Evolutionary conservation across 352 stramenopile genomes (phyloP).

Genomic region (Globisporangium splendens): DNA sequence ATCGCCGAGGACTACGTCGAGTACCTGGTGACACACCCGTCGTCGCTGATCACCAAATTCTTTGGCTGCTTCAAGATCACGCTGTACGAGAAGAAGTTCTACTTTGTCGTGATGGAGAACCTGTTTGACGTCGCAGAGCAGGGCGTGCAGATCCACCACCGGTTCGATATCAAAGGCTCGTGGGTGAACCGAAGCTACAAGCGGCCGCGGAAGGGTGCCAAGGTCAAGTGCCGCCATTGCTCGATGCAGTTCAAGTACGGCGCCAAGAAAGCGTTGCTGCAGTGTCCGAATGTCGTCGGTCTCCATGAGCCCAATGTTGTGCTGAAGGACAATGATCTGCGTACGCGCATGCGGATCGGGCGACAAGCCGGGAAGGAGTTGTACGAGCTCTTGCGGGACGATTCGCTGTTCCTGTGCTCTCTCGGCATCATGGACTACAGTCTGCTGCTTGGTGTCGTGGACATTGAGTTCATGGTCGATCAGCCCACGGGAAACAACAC

Average conservation of each 20-base stretch:
- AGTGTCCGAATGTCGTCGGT: slow-evolving; percentile 77
- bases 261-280: slow-evolving; percentile 54
- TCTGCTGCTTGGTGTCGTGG: slow-evolving; percentile 80
- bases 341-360: slow-evolving; percentile 76
- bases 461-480: slow-evolving; percentile 82
- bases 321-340: slow-evolving; percentile 85
- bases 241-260: slow-evolving; percentile 85
- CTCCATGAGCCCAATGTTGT: slow-evolving; percentile 84
- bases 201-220: slow-evolving; percentile 60
- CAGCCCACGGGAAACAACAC: slow-evolving; percentile 15
- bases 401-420: slow-evolving; percentile 73
- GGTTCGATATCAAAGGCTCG: slow-evolving; percentile 91
- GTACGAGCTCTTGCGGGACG: slow-evolving; percentile 63
- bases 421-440: slow-evolving; percentile 91
- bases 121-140: slow-evolving; percentile 77
- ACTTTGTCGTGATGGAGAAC: slow-evolving; percentile 93
- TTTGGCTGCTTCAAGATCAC: slow-evolving; percentile 89
- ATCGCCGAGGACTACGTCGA: slow-evolving; percentile 87
- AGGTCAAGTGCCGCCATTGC: slow-evolving; percentile 83
- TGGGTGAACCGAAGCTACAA: slow-evolving; percentile 89
- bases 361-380: slow-evolving; percentile 45
- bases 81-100: slow-evolving; percentile 88
- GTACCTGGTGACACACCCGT: slow-evolving; percentile 71
- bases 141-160: slow-evolving; percentile 75
- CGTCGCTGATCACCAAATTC: slow-evolving; percentile 86